Conservation (phyloP, 495 filamentous ascomycete species). For the Astrothelium macrocarpum region DNA sequence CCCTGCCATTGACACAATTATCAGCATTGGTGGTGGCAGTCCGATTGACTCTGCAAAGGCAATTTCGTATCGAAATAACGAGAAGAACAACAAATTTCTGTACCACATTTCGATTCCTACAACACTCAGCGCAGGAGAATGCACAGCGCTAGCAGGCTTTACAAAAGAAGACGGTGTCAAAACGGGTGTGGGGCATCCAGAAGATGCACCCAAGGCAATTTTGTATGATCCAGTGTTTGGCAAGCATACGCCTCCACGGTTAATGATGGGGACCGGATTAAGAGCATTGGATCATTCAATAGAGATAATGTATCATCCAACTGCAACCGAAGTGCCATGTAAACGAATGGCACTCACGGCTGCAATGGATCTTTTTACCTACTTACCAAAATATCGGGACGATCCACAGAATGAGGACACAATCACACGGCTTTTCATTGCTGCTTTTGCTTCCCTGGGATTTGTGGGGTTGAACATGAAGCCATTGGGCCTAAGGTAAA, state of each 20-base stretch:
- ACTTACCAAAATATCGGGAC: slow-evolving; percentile 35
- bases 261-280: slow-evolving; percentile 39
- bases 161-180: slow-evolving; percentile 36
- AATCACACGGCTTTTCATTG: slow-evolving; percentile 39
- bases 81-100: slow-evolving; percentile 34
- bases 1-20: slow-evolving; percentile 37
- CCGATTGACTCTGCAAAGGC: slow-evolving; percentile 43
- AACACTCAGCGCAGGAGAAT: slow-evolving; percentile 41
- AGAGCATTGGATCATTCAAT: slow-evolving; percentile 43
- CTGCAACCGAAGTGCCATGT: slow-evolving; percentile 38
- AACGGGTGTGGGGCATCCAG: slow-evolving; percentile 28
- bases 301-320: slow-evolving; percentile 41
- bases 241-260: slow-evolving; percentile 33
- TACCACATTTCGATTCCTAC: slow-evolving; percentile 42
- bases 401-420: slow-evolving; percentile 34
- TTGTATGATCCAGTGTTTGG: slow-evolving; percentile 40
- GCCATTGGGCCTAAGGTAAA: background rate
- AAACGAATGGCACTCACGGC: slow-evolving; percentile 32
- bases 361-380: slow-evolving; percentile 32
- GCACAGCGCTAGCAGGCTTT: slow-evolving; percentile 37
- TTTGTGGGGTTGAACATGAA: slow-evolving; percentile 37
- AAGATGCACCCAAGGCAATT: slow-evolving; percentile 33
- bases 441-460: slow-evolving; percentile 35
- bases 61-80: slow-evolving; percentile 35
- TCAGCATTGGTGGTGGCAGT: slow-evolving; percentile 40